Conservation (phyloP, 805 yeast genomes). For the Myxozyma udenii region DNA sequence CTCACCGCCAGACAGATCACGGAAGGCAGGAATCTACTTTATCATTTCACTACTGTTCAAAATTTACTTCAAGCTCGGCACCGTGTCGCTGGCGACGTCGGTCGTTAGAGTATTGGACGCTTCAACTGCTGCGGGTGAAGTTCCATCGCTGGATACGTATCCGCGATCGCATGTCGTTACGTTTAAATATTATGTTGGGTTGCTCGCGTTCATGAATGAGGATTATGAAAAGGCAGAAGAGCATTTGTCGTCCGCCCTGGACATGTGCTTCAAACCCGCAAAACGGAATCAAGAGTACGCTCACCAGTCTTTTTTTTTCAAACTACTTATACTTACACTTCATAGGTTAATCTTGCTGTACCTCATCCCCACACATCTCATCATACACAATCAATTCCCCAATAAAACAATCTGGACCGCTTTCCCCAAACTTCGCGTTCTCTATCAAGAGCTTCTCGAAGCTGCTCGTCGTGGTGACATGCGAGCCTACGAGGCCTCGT, state of each 20-base stretch:
- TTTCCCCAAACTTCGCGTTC: constrained; percentile 43
- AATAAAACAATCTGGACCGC: constrained; percentile 40
- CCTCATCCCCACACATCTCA: constrained; percentile 61
- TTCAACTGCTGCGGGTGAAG: constrained; percentile 41
- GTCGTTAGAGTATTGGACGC: constrained; percentile 66
- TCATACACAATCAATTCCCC: constrained; percentile 51
- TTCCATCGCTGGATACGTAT: constrained; percentile 49
- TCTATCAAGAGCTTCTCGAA: constrained; percentile 50
- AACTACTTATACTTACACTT: not conserved
- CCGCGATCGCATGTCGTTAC: constrained; percentile 56
- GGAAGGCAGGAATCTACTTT: constrained; percentile 63
- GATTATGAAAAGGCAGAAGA: constrained; percentile 52
- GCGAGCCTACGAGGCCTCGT: constrained; percentile 45
- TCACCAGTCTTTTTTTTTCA: not conserved
- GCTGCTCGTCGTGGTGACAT: constrained; percentile 58
- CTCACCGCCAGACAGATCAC: constrained; percentile 48
- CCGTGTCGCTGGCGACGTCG: constrained; percentile 69
- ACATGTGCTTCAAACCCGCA: constrained; percentile 35
- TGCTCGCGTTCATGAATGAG: constrained; percentile 62
- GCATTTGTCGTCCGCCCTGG: constrained; percentile 53
- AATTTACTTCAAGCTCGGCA: constrained; percentile 61
- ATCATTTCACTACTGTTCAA: constrained; percentile 68
- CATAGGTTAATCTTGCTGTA: constrained; percentile 48
- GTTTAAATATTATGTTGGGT: constrained; percentile 67
- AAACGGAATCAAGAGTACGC: constrained; percentile 38